Evolutionary conservation across 2,329 filamentous ascomycete genomes (phyloP).

Genomic region (Colletotrichum shisoi): DNA sequence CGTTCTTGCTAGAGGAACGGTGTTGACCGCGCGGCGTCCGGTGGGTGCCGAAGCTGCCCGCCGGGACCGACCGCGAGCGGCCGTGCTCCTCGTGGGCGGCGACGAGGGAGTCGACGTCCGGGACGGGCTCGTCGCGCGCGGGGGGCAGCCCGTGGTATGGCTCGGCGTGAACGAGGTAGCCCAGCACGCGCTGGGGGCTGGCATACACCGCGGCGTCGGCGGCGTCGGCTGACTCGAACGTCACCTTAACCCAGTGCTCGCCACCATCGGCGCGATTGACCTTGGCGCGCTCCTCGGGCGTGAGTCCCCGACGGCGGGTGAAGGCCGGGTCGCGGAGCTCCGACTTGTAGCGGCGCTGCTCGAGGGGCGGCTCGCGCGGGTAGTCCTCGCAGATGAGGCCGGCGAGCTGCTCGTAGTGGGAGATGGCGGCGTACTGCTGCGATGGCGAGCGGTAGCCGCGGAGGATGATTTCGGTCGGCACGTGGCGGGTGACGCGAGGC

Average conservation of each 20-base stretch:
- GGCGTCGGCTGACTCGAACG: constrained; percentile 76
- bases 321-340: constrained; percentile 77
- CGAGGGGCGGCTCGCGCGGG: constrained; percentile 78
- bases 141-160: constrained; percentile 72
- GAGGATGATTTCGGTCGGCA: constrained; percentile 78
- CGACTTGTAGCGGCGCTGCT: constrained; percentile 74
- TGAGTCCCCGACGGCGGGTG: constrained; percentile 70
- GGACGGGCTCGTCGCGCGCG: constrained; percentile 68
- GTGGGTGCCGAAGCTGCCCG: constrained; percentile 40
- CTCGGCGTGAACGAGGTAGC: constrained; percentile 75
- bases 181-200: constrained; percentile 76
- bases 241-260: constrained; percentile 90
- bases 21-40: constrained; percentile 43
- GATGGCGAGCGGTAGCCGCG: constrained; percentile 75
- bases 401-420: constrained; percentile 86
- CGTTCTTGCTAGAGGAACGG: constrained; percentile 40
- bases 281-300: constrained; percentile 75
- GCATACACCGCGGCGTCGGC: constrained; percentile 73
- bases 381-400: constrained; percentile 94
- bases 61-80: constrained; percentile 51
- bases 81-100: constrained; percentile 46
- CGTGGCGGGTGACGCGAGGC: constrained; percentile 48
- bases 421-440: constrained; percentile 84
- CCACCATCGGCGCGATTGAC: constrained; percentile 85
- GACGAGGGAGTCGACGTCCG: constrained; percentile 57